Percentiles rank a stretch among this genome's conserved stretches.
Evolutionary conservation across 1,139 yeast genomes (phyloP).

Genomic region (Kluyveromyces sp.): DNA sequence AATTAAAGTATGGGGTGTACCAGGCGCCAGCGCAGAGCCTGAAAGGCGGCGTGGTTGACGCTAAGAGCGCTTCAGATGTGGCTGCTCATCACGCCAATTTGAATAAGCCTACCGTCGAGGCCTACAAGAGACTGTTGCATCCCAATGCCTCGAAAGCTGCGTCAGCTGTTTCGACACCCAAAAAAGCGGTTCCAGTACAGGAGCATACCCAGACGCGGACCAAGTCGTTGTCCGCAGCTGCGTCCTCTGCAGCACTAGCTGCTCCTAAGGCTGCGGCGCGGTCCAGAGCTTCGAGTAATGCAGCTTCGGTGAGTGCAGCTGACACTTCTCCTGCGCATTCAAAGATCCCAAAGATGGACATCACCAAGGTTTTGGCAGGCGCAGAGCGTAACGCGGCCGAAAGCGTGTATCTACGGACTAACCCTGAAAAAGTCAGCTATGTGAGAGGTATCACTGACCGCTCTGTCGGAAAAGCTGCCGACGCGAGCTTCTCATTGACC

Average conservation of each 20-base stretch:
- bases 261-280: conserved; percentile 2
- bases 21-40: conserved; percentile 60
- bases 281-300: conserved; percentile 6
- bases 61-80: conserved; percentile 52
- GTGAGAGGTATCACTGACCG: conserved; percentile 21
- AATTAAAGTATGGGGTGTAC: conserved; percentile 67
- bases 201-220: neutral
- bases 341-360: conserved; percentile 21
- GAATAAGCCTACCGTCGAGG: conserved; percentile 54
- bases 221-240: neutral
- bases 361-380: conserved; percentile 26
- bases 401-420: conserved; percentile 22
- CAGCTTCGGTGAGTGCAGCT: conserved; percentile 1
- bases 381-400: conserved; percentile 28
- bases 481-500: conserved; percentile 16
- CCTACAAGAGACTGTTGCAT: conserved; percentile 53
- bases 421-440: conserved; percentile 23
- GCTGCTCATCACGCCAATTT: conserved; percentile 72
- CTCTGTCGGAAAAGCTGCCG: conserved; percentile 16
- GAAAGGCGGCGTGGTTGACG: conserved; percentile 52
- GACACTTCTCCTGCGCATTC: conserved; percentile 11
- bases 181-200: neutral
- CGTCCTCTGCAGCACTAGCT: neutral
- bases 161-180: conserved; percentile 6
- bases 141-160: conserved; percentile 31